phyloP scores from a whole-genome alignment of 2,329 filamentous ascomycete species.

The Talaromyces sp. region DNA sequence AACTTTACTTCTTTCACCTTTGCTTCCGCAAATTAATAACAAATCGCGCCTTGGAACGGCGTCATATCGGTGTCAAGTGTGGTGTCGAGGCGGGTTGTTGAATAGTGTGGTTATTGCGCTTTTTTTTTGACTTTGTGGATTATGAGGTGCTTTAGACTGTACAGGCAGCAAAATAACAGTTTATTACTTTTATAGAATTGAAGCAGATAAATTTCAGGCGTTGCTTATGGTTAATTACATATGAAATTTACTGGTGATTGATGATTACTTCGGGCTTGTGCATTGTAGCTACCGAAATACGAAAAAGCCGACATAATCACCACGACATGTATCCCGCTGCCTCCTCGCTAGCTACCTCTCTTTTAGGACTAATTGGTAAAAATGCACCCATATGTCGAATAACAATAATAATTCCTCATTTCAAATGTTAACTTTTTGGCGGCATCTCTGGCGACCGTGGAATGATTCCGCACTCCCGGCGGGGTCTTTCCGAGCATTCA shows the following conservation, averaged over 20 bases:
- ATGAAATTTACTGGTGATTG: background rate
- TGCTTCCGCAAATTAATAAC: background rate
- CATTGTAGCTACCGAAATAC: background rate
- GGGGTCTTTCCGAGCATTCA: background rate
- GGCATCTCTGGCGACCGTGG: background rate
- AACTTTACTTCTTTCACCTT: background rate
- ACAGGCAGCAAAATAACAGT: background rate
- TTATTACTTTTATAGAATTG: background rate
- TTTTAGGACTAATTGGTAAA: background rate
- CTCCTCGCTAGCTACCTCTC: too few relatives aligned
- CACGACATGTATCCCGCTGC: background rate
- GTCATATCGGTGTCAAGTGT: background rate
- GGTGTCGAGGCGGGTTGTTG: background rate
- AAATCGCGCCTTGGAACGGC: background rate
- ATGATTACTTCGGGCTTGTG: background rate
- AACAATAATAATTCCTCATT: background rate
- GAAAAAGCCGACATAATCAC: background rate
- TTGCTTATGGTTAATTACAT: too few relatives aligned
- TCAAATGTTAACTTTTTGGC: background rate
- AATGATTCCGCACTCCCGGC: background rate
- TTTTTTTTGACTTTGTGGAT: background rate
- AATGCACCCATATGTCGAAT: background rate
- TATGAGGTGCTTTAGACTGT: background rate
- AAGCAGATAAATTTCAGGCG: background rate
- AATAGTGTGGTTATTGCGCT: background rate